Evolutionary conservation across 768 basidiomycete genomes (phyloP), one percentile per base, ranked within the genome.

Genomic region (Mycena olivaceomarginata): DNA sequence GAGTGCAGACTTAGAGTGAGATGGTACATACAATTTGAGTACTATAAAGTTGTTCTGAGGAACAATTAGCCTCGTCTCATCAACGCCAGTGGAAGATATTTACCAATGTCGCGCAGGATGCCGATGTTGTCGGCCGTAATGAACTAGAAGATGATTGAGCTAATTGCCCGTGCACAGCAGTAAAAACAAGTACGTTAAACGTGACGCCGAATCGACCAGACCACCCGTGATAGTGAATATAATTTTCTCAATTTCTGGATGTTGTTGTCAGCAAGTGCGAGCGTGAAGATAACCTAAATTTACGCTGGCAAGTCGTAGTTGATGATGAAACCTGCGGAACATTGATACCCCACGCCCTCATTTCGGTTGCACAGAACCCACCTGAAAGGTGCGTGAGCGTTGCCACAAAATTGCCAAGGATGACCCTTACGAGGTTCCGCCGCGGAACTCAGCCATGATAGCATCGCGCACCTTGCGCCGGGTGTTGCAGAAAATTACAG

Each of bases 201-300:
- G 98, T 98, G 77, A 99, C 98, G 91, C 98, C 98, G 88, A 99
- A 99, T 74, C 98, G 97, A 84, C 98, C 98, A 74, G 98, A 98
- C 77, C 98, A 97, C 86, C 98, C 98, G 84, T 99, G 99, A 83
- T 98, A 96, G 89, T 99, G 98, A 81, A 99, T 99, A 89, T 99
- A 99, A 87, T 99, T 99, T 92, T 99, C 98, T 91, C 96, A 96
- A 85, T 97, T 97, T 80, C 94, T 97, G 78, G 67, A 81, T n/a
- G n/a, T 51, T 73, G 18, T 41, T 70, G 64, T 69, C 68, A 81
- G 68, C 45, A 72, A 66, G 56, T 15, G 53, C 62, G 77, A 75
- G 70, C n/a, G 57, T 53, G 13, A 37, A 31, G 59, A 65, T 45
- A 63, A 77, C 70, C 16, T 78, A 63, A 65, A 89, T 93, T 80